Evolutionary conservation across 345 rosid species (phyloP).

Genomic region (Iberis pinnata): DNA sequence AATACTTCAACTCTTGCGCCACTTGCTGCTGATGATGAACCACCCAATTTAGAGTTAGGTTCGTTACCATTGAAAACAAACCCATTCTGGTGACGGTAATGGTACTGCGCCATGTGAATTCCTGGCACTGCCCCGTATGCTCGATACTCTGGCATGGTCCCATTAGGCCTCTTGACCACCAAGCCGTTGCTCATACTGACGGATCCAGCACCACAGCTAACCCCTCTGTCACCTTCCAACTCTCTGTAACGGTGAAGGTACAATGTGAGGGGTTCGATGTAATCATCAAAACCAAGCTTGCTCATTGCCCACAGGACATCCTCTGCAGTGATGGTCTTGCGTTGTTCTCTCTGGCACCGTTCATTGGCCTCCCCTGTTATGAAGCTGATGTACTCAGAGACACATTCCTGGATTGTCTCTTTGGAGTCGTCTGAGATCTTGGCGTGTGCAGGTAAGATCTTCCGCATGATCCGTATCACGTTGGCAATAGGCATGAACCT

Average conservation of each 20-base stretch:
- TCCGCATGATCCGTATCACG: conserved; percentile 87
- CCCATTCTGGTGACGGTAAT: conserved; percentile 37
- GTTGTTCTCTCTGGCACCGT: conserved; percentile 90
- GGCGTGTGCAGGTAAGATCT: conserved; percentile 79
- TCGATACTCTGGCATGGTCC: conserved; percentile 35
- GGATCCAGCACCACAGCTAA: conserved; percentile 20
- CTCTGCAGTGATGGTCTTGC: conserved; percentile 92
- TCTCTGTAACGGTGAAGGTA: conserved; percentile 80
- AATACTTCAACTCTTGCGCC: conserved; percentile 25
- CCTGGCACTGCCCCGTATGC: conserved; percentile 38
- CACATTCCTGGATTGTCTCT: conserved; percentile 94
- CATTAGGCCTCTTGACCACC: conserved; percentile 48
- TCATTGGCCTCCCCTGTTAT: conserved; percentile 95
- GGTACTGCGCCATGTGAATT: conserved; percentile 39
- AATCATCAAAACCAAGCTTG: conserved; percentile 88
- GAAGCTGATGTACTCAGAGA: conserved; percentile 96
- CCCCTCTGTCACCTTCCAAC: conserved; percentile 57
- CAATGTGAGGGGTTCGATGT: conserved; percentile 65
- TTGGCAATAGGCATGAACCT: conserved; percentile 94
- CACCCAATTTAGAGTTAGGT: conserved; percentile 17
- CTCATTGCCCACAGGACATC: conserved; percentile 93
- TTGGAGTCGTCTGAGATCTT: conserved; percentile 93
- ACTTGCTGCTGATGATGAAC: conserved; percentile 26
- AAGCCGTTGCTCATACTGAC: conserved; percentile 42
- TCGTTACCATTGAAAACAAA: conserved; percentile 26